Conservation (phyloP, 768 basidiomycete species). For the Tylopilus plumbeoviolaceoides region DNA sequence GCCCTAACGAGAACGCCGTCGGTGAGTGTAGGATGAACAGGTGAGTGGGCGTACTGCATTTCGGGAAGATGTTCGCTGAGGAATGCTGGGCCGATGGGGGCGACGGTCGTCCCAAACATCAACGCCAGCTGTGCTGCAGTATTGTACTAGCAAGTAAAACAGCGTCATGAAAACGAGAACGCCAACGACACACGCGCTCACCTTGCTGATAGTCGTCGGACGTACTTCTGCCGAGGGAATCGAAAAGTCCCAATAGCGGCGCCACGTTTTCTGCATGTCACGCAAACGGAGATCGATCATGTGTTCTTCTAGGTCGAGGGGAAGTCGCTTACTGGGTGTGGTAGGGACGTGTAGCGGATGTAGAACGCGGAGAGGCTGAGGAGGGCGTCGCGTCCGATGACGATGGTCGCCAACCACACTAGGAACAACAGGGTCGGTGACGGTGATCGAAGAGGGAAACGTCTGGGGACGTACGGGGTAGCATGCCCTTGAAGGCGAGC, state of each 20-base stretch:
- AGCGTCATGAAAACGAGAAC: not conserved
- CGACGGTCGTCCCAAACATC: constrained; percentile 86
- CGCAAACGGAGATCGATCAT: constrained; percentile 1
- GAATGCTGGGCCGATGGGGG: constrained; percentile 68
- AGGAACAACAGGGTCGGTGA: not conserved
- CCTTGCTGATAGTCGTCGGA: constrained; percentile 94
- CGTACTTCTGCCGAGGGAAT: constrained; percentile 93
- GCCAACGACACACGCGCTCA: constrained; percentile 19
- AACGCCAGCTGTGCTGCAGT: constrained; percentile 87
- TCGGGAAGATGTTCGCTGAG: constrained; percentile 52
- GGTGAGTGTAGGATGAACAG: not conserved
- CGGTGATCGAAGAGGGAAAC: too few relatives aligned
- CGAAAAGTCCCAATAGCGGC: constrained; percentile 94
- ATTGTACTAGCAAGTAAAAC: constrained; percentile 57
- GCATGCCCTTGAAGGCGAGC: constrained; percentile 73
- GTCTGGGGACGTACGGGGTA: constrained; percentile 61
- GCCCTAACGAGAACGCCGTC: constrained; percentile 45
- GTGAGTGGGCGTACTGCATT: constrained; percentile 60
- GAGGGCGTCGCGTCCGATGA: constrained; percentile 85
- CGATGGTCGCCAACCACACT: constrained; percentile 84
- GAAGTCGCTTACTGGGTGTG: constrained; percentile 58
- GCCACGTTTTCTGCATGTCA: constrained; percentile 75
- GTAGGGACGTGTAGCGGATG: constrained; percentile 87
- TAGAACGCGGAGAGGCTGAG: constrained; percentile 88
- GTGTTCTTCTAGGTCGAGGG: not conserved